A percentile compares a stretch with the other conserved stretches of the same genome.
Evolutionary conservation across 2,329 filamentous ascomycete species (phyloP).

Genomic region (Dryadomyces sulphureus): DNA sequence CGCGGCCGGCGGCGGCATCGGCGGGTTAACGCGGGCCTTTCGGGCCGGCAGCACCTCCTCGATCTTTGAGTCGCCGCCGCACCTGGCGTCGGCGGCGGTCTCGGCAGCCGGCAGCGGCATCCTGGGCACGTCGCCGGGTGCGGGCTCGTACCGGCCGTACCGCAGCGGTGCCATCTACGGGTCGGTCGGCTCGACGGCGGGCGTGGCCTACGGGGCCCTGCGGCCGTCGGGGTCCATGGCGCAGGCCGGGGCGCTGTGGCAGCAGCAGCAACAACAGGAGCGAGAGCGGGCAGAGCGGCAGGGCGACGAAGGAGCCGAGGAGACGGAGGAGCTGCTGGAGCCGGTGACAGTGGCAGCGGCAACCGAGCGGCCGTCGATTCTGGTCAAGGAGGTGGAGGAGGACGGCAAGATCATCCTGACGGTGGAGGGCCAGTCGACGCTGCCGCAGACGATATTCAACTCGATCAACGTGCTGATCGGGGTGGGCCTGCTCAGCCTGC

Average conservation of each 20-base stretch:
- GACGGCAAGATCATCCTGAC: constrained; percentile 74
- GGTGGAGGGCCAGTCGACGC: constrained; percentile 83
- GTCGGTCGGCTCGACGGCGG: constrained; percentile 27
- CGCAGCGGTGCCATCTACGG: constrained; percentile 30
- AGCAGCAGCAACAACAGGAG: constrained; percentile 31
- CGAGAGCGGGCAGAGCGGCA: background rate
- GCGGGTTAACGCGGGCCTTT: constrained; percentile 23
- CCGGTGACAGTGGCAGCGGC: constrained; percentile 19
- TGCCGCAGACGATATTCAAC: constrained; percentile 93
- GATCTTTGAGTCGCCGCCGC: constrained; percentile 43
- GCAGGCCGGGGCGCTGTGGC: constrained; percentile 35
- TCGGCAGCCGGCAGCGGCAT: background rate
- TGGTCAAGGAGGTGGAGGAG: constrained; percentile 82
- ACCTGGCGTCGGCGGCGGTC: constrained; percentile 36
- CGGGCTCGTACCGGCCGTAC: constrained; percentile 44
- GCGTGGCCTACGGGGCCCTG: constrained; percentile 8
- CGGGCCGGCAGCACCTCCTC: constrained; percentile 23
- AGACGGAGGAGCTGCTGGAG: constrained; percentile 22
- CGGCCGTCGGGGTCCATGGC: constrained; percentile 29
- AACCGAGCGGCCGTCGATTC: constrained; percentile 54
- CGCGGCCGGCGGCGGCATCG: constrained; percentile 15
- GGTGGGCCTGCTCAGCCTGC: constrained; percentile 76
- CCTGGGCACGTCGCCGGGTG: constrained; percentile 1
- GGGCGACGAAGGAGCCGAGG: background rate
- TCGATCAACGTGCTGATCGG: constrained; percentile 88